Evolutionary conservation across 2,329 filamentous ascomycete genomes (phyloP).

Genomic region (Fonsecaea monophora): DNA sequence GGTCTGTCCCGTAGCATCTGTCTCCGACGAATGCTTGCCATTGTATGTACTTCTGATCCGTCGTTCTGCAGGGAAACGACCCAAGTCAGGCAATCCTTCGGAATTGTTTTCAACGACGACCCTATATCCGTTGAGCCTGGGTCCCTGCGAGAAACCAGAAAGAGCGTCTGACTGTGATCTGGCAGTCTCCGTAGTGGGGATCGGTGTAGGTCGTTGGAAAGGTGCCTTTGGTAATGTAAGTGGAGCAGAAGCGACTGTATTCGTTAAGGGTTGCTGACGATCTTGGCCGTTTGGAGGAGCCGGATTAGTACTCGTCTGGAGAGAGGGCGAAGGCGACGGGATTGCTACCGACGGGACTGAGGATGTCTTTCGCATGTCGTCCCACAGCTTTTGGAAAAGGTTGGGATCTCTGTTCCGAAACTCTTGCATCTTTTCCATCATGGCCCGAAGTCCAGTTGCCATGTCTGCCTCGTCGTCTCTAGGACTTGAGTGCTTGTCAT

Average conservation of each 20-base stretch:
- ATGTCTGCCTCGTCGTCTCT: slow-evolving; percentile 45
- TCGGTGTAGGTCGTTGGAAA: background rate
- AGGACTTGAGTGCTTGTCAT: slow-evolving; percentile 2
- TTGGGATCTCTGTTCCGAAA: slow-evolving; percentile 62
- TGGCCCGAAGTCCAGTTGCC: slow-evolving; percentile 59
- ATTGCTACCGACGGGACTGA: slow-evolving; percentile 13
- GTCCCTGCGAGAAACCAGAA: background rate
- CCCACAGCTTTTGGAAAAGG: slow-evolving; percentile 63
- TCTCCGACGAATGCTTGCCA: background rate
- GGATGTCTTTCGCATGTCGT: slow-evolving; percentile 56
- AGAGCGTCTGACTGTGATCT: background rate
- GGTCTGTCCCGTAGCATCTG: background rate
- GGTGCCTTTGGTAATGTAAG: background rate
- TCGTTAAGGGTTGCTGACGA: background rate
- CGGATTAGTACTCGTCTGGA: slow-evolving; percentile 31
- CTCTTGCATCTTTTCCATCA: slow-evolving; percentile 66
- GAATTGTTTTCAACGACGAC: slow-evolving; percentile 37
- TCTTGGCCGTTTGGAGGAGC: slow-evolving; percentile 12
- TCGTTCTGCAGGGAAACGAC: slow-evolving; percentile 42
- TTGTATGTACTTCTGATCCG: slow-evolving; percentile 32
- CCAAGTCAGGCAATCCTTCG: slow-evolving; percentile 39
- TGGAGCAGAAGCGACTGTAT: background rate
- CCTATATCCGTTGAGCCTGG: slow-evolving; percentile 30
- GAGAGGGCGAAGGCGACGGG: slow-evolving; percentile 24
- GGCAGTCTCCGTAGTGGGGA: background rate